A percentile compares a stretch with the other conserved stretches of the same genome.
Evolutionary conservation across 1,284 basidiomycete genomes (phyloP).

Genomic region (Pascua guehoae): DNA sequence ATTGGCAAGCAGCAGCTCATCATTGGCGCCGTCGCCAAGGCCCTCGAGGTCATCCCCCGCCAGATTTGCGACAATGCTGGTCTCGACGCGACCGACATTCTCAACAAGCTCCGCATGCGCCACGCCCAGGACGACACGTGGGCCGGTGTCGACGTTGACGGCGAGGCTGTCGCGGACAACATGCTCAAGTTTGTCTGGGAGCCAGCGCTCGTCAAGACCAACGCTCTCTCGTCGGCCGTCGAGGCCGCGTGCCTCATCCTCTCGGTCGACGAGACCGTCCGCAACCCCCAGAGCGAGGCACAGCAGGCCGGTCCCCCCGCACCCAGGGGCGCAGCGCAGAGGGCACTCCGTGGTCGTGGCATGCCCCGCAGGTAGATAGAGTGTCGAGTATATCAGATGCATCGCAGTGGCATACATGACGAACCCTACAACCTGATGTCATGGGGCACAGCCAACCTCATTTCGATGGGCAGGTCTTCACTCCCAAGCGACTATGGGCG

Average conservation of each 20-base stretch:
- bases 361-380: conserved; percentile 12
- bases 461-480: too few relatives aligned
- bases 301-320: conserved; percentile 67
- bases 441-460: too few relatives aligned
- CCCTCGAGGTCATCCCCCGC: conserved; percentile 94
- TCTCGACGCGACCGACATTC: conserved; percentile 92
- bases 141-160: conserved; percentile 95
- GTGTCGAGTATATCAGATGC: not conserved
- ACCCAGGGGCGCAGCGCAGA: conserved; percentile 75
- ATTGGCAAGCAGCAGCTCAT: conserved; percentile 95
- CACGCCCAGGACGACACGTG: conserved; percentile 82
- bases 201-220: conserved; percentile 89
- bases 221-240: conserved; percentile 88
- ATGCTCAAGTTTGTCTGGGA: conserved; percentile 99
- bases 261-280: conserved; percentile 90
- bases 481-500: too few relatives aligned
- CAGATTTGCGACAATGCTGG: conserved; percentile 99
- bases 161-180: conserved; percentile 88
- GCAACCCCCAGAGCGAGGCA: conserved; percentile 82
- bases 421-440: too few relatives aligned
- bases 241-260: conserved; percentile 95
- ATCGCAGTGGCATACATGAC: too few relatives aligned
- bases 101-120: conserved; percentile 96
- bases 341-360: conserved; percentile 69
- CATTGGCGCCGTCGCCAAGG: conserved; percentile 92